Evolutionary conservation across 495 filamentous ascomycete species (phyloP), one percentile per base, ranked within the genome.

Genomic region (Xylaria castorea): DNA sequence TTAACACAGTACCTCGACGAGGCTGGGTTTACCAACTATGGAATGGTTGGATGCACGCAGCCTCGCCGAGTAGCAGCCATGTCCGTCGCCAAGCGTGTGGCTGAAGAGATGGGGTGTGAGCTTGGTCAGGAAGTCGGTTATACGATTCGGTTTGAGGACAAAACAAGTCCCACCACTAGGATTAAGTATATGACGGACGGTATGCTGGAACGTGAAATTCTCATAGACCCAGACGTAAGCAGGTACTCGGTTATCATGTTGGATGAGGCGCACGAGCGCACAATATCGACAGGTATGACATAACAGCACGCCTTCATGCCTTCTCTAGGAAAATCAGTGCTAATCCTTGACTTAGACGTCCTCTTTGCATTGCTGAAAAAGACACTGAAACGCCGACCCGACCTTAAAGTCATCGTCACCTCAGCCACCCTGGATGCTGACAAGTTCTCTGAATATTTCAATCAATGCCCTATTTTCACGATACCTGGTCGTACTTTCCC

Each of bases 161-260:
- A 90, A 77, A 97, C 96, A 0, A 92, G 91, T 73, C 91, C 94
- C 1, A 90, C 93, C 18, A 99, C 96, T 16, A 91, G 91, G 79
- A 98, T 99, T 84, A 98, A 98, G 83, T 99, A 98, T 82, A 98
- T 98, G 95, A 99, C 96, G 16, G 96, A 99, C 74, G 96, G 96
- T 81, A 99, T 98, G 92, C 88, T 99, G 76, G 91, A 98, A 83
- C 85, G 96, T 82, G 97, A 99, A 81, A 93, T 98, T 71, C 85
- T 99, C 20, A 84, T 98, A 38, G 97, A 98, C 77, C 93, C 94
- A 0, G 89, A 95, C 76, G 82, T 98, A 57, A 92, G 88, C 79
- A 89, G 91, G 75, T 99, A 99, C 75, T 94, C 93, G 3, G 93
- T 97, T 68, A 98, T 99, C 76, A 98, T 99, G 93, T 86, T 99